Percentiles rank a stretch among this genome's conserved stretches.
These are phyloP conservation scores for Chiua virens DNA, from an alignment of 768 basidiomycete genomes.

Conservation along the genomic window DNA sequence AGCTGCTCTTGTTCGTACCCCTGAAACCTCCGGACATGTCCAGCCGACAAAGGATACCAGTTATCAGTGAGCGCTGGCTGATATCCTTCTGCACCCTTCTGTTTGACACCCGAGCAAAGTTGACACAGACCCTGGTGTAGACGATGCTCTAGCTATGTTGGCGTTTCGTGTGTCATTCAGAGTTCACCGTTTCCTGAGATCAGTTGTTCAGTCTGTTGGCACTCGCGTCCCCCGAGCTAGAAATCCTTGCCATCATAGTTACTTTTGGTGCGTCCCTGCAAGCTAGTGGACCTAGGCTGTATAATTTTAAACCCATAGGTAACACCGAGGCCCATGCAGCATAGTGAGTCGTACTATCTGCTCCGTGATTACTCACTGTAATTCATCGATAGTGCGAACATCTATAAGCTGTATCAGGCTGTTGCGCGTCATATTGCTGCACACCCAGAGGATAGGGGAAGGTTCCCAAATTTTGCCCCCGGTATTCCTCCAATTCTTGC, in stretches of 20 bases:
- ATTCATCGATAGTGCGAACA: conserved; percentile 52
- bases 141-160: conserved; percentile 78
- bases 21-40: conserved; percentile 13
- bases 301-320: conserved; percentile 39
- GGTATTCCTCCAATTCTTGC: conserved; percentile 59
- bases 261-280: conserved; percentile 59
- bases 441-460: conserved; percentile 49
- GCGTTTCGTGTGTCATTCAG: conserved; percentile 20
- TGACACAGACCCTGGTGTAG: conserved; percentile 86
- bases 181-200: not conserved
- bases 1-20: no score
- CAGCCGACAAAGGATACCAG: conserved; percentile 42
- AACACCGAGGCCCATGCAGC: conserved; percentile 67
- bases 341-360: conserved; percentile 40
- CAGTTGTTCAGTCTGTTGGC: conserved; percentile 62
- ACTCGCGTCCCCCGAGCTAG: conserved; percentile 78
- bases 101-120: conserved; percentile 42
- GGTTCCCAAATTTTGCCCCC: conserved; percentile 64
- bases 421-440: conserved; percentile 57
- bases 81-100: not conserved
- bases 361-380: not conserved
- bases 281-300: not conserved
- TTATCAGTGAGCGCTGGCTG: conserved; percentile 57
- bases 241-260: conserved; percentile 73
- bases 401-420: conserved; percentile 73